These are phyloP conservation scores for Aspergillus sp. DNA, from an alignment of 2,329 filamentous ascomycete genomes.

Conservation along the genomic window DNA sequence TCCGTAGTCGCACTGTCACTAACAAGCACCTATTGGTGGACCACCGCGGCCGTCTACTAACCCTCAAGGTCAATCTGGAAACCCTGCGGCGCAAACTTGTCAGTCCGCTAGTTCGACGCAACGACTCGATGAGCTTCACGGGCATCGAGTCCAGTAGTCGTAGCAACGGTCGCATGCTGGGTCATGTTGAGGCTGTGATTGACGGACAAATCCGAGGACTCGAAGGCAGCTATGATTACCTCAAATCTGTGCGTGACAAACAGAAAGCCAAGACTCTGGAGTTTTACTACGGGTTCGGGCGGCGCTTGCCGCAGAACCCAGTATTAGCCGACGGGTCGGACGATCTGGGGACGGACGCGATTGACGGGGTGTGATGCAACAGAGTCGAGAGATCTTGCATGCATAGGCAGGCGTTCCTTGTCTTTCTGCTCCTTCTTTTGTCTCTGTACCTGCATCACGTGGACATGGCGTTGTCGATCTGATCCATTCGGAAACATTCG, in stretches of 20 bases:
- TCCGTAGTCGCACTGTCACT: constrained; percentile 78
- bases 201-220: constrained; percentile 85
- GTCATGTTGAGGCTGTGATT: constrained; percentile 54
- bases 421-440: not conserved
- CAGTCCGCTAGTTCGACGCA: constrained; percentile 74
- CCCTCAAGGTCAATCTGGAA: constrained; percentile 84
- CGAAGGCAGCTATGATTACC: constrained; percentile 74
- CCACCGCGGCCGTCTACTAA: constrained; percentile 80
- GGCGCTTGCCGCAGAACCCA: constrained; percentile 28
- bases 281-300: constrained; percentile 66
- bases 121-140: constrained; percentile 52
- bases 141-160: constrained; percentile 30
- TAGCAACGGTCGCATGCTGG: constrained; percentile 60
- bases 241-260: constrained; percentile 71
- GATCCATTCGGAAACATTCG: not conserved
- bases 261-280: constrained; percentile 85
- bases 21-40: constrained; percentile 86
- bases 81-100: constrained; percentile 80
- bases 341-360: constrained; percentile 16
- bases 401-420: not conserved
- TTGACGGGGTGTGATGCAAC: constrained; percentile 18
- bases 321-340: constrained; percentile 28
- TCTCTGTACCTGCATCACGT: not conserved
- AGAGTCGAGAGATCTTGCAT: not conserved
- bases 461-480: constrained; percentile 2